Evolutionary conservation across 345 rosid species (phyloP), one percentile per base, ranked within the genome.

Genomic region (Aquilaria malaccensis): DNA sequence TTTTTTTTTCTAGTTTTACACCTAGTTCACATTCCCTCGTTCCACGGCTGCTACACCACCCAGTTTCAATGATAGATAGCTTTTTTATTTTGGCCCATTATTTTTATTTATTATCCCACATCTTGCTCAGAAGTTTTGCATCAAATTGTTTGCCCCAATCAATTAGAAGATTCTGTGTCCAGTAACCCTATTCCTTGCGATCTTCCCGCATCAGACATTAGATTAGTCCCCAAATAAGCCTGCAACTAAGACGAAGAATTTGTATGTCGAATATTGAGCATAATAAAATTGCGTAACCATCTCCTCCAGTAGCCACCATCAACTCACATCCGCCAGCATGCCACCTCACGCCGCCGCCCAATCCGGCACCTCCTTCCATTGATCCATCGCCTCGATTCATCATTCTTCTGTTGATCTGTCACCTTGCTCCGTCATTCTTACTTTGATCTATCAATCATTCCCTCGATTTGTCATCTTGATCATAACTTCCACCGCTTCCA

Each of bases 181-280:
- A 69, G 55, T 66, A 69, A 48, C 63, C 51, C 31, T 54, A 62
- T 64, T 72, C 62, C 66, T 71, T 77, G n/a, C 60, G 74, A 15
- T 65, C 76, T 12, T 53, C 68, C 37, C 73, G 66, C 37, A 46
- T 72, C 48, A 94, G 99, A 62, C 97, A 92, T 14, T 94, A 80
- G 81, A 22, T 78, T 94, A 86, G 71, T 86, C 92, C 33, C 92
- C 96, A 0, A 89, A 87, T 80, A 85, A 83, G 60, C 83, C 95
- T 56, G 69, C 92, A 50, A 67, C 85, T 31, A 79, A 56, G 96
- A 94, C 67, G 73, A 92, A 43, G 96, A 94, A 57, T 72, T 87
- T 33, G 84, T 94, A 52, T 70, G 76, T 64, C 96, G 85, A 64
- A 80, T 94, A 72, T 80, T 89, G 43, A 79, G 77, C 59, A 79